These are phyloP conservation scores for Silene latifolia DNA, from an alignment of 148 eudicot genomes.

Conservation along the genomic window DNA sequence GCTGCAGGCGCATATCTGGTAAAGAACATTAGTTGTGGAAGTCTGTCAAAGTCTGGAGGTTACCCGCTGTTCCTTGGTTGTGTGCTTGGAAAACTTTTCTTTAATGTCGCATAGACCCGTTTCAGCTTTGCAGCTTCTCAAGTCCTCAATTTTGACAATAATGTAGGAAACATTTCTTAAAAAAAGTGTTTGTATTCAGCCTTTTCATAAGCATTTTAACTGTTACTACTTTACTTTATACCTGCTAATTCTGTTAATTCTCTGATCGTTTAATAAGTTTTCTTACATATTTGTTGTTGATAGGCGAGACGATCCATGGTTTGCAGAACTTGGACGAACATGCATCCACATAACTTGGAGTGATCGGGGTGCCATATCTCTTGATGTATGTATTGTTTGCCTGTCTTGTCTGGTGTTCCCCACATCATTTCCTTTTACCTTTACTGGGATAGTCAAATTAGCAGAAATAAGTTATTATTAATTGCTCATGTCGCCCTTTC, in stretches of 20 bases:
- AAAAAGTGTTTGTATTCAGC: background rate
- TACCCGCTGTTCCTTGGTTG: background rate
- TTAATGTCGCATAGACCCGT: background rate
- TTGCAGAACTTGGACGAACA: constrained; percentile 76
- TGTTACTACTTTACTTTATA: background rate
- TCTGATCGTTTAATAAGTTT: background rate
- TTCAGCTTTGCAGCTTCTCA: background rate
- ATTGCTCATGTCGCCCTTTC: background rate
- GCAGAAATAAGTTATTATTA: background rate
- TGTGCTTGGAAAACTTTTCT: background rate
- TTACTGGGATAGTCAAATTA: background rate
- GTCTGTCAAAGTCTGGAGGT: background rate
- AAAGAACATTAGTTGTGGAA: background rate
- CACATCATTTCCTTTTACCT: background rate
- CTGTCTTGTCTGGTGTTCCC: background rate
- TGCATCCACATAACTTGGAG: constrained; percentile 97
- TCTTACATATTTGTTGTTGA: constrained; percentile 15
- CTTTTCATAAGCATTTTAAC: background rate
- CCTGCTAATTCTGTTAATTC: background rate
- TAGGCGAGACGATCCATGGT: constrained; percentile 94
- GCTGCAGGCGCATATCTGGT: background rate
- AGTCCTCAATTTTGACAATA: background rate
- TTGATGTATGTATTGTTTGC: constrained; percentile 51
- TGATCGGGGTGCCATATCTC: constrained; percentile 95
- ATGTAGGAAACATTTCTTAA: background rate